Conservation (phyloP, 495 filamentous ascomycete species). For the Chaetomium fimeti region DNA sequence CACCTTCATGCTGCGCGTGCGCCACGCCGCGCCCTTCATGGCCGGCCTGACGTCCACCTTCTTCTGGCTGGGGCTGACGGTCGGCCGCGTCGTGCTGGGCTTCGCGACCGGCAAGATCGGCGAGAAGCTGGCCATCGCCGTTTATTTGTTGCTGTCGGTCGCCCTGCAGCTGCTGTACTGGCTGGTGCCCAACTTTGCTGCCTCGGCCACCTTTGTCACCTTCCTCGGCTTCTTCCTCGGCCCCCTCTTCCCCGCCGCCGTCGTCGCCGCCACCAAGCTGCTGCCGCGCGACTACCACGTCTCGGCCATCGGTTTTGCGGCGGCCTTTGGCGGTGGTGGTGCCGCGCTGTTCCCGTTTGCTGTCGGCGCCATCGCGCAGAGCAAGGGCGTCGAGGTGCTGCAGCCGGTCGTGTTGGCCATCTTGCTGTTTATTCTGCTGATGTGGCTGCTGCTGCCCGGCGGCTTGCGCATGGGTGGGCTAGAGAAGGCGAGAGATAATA, state of each 20-base stretch:
- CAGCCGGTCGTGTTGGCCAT: slow-evolving; percentile 74
- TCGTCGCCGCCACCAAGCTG: slow-evolving; percentile 78
- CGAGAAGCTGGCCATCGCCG: slow-evolving; percentile 63
- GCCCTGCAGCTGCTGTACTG: slow-evolving; percentile 75
- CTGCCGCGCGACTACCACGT: slow-evolving; percentile 77
- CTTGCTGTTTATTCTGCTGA: slow-evolving; percentile 55
- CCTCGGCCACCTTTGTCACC: slow-evolving; percentile 68
- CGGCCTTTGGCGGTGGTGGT: slow-evolving; percentile 75
- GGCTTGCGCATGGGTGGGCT: slow-evolving; percentile 35
- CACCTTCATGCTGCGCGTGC: slow-evolving; percentile 76
- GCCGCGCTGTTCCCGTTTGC: slow-evolving; percentile 81
- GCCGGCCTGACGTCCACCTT: slow-evolving; percentile 79
- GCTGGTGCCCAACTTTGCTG: slow-evolving; percentile 74
- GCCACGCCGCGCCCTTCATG: slow-evolving; percentile 64
- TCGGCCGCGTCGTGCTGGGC: slow-evolving; percentile 69
- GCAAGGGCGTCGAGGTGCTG: slow-evolving; percentile 71
- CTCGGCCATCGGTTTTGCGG: slow-evolving; percentile 76
- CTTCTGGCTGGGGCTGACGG: slow-evolving; percentile 81
- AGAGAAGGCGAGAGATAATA: slow-evolving; percentile 36
- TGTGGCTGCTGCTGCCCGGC: slow-evolving; percentile 50
- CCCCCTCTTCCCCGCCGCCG: slow-evolving; percentile 74
- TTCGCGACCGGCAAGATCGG: slow-evolving; percentile 69
- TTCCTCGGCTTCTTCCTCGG: slow-evolving; percentile 79
- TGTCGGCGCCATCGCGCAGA: slow-evolving; percentile 79
- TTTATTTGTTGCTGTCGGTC: slow-evolving; percentile 62